Base-by-base conservation (phyloP, 495 filamentous ascomycete genomes). In the Evernia prunastri region DNA sequence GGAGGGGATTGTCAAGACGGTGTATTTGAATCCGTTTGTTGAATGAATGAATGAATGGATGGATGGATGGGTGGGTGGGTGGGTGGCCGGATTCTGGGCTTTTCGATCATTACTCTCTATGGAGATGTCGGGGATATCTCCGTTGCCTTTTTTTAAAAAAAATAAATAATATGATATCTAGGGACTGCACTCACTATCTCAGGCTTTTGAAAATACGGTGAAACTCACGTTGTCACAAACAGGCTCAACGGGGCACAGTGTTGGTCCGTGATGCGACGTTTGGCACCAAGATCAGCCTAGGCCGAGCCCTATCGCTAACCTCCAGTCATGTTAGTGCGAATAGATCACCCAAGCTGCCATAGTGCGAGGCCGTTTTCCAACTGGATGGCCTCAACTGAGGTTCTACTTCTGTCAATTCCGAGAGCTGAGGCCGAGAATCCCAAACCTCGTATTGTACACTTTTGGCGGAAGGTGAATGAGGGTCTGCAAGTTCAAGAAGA, bases 1-100 rank as follows among this genome's bases (percentile, higher is more conserved):
- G 29, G 63, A 45, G 23, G 45, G 61, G 15, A 67, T 67, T 25
- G 36, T 67, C 51, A 67, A 63, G 65, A 67, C 65, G 37, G 60
- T 67, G 54, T 36, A 56, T 23, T 36, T 67, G 23, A 58, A 63
- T 23, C 65, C 63, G 42, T 62, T 12, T n/a, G n/a, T n/a, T n/a
- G 42, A 47, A n/a, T n/a, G n/a, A n/a, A n/a, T n/a, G n/a, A n/a
- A n/a, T n/a, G n/a, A n/a, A 37, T 37, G n/a, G n/a, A n/a, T n/a
- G n/a, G n/a, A n/a, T n/a, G n/a, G n/a, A n/a, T n/a, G n/a, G n/a
- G n/a, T n/a, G 36, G 36, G 12, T 37, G 36, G 36, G 36, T 37
- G 36, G 36, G 36, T 37, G 36, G 36, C 36, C 36, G 36, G 36
- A 37, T 37, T 37, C 36, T 37, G 36, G 36, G 36, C 36, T 37